Base-by-base conservation (phyloP, 345 rosid genomes). In the Salix viminalis region DNA sequence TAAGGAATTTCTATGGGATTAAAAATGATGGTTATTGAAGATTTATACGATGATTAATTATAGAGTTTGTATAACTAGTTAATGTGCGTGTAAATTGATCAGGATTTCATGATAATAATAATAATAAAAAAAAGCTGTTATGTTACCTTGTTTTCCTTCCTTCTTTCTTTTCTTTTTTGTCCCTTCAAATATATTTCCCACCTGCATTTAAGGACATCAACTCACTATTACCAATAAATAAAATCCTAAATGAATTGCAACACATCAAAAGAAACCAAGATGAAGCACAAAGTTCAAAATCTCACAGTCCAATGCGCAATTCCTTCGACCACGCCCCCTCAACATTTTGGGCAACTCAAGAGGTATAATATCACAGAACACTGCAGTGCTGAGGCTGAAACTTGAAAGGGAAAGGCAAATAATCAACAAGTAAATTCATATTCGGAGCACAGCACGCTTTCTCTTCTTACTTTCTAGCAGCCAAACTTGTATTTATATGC, bases 151-250 rank as follows among this genome's bases (percentile, higher is more conserved):
- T 78, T 78, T 64, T 70, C 79, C 44, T 71, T 75, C 42, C 39
- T 65, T 62, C 74, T 54, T 56, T 73, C 26, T 28, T 66, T 30
- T 26, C 28, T 26, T 26, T 26, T 46, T 30, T 46, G 23, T 52
- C 70, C n/a, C 64, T 48, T 18, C 0, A 24, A 34, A n/a, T 24
- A 5, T 34, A 11, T 65, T 77, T 81, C 75, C 50, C 62, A 72
- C 79, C 89, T 84, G 90, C 84, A 83, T 32, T 83, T 75, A 52
- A 67, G 66, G 50, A 54, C 36, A 42, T 28, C 41, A 28, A 72
- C 23, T 61, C 2, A 39, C 6, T 30, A 34, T 44, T 18, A 65
- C 64, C 24, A 41, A 68, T 39, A 34, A 24, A 23, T 36, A 32
- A 32, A 30, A 28, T 15, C 4, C 23, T 7, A 65, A 15, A 11